These are phyloP conservation scores for Sphaerulina vaccinii DNA, from an alignment of 2,329 filamentous ascomycete species.

Conservation along the genomic window DNA sequence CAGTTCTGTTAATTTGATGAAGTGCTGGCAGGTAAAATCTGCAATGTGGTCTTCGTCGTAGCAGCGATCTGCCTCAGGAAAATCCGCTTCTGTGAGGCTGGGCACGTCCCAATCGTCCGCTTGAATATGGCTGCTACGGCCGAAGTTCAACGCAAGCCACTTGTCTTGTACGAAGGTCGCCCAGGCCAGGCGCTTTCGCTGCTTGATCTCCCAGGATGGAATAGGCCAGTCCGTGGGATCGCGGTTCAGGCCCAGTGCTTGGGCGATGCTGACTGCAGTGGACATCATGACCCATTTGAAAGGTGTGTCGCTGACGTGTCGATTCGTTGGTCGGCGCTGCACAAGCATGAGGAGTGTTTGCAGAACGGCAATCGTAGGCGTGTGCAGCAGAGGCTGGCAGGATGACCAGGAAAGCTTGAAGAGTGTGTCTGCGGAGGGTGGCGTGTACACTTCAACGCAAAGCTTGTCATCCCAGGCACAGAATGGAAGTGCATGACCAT, in stretches of 20 bases:
- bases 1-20: slow-evolving; percentile 53
- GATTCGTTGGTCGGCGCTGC: slow-evolving; percentile 36
- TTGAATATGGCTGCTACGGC: slow-evolving; percentile 56
- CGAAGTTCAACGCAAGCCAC: slow-evolving; percentile 59
- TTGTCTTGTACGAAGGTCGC: slow-evolving; percentile 65
- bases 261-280: slow-evolving; percentile 52
- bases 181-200: slow-evolving; percentile 63
- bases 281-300: slow-evolving; percentile 38
- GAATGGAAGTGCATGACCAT: slow-evolving; percentile 47
- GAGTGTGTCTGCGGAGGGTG: slow-evolving; percentile 35
- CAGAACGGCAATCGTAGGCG: slow-evolving; percentile 34
- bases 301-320: slow-evolving; percentile 37
- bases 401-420: slow-evolving; percentile 37
- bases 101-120: slow-evolving; percentile 57
- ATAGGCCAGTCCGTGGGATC: slow-evolving; percentile 64
- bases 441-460: slow-evolving; percentile 38
- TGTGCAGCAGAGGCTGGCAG: slow-evolving; percentile 33
- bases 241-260: slow-evolving; percentile 60
- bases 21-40: slow-evolving; percentile 39
- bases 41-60: slow-evolving; percentile 18
- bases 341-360: slow-evolving; percentile 37
- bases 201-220: slow-evolving; percentile 61
- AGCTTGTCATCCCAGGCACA: slow-evolving; percentile 45
- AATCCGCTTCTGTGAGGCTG: slow-evolving; percentile 47
- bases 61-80: slow-evolving; percentile 34